Conservation (phyloP, 495 filamentous ascomycete genomes). For the Penicillium argentinense region DNA sequence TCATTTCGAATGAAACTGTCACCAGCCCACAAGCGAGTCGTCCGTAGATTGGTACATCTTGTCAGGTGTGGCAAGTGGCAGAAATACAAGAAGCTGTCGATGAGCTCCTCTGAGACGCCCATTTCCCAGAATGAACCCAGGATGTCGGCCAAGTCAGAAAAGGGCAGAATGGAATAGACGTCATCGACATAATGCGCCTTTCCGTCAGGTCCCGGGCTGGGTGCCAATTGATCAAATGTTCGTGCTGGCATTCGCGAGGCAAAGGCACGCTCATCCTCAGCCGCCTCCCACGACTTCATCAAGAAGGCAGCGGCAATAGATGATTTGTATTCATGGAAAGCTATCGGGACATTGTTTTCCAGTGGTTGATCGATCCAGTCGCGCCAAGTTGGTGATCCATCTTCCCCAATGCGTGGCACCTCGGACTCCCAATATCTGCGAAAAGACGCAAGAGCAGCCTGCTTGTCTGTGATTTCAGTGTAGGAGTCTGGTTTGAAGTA, state of each 20-base stretch:
- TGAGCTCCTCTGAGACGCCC: constrained; percentile 37
- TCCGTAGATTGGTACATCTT: constrained; percentile 15
- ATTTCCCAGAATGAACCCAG: constrained; percentile 53
- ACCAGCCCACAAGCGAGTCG: constrained; percentile 36
- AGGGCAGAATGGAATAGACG: constrained; percentile 74
- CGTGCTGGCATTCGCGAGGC: constrained; percentile 62
- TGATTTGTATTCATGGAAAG: neutral
- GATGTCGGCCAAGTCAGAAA: constrained; percentile 68
- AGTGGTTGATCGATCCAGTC: constrained; percentile 7
- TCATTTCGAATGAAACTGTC: constrained; percentile 51
- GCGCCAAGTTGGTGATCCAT: constrained; percentile 67
- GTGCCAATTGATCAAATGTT: constrained; percentile 57
- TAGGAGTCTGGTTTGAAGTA: constrained; percentile 53
- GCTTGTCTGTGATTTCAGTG: constrained; percentile 3
- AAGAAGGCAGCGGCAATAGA: constrained; percentile 9
- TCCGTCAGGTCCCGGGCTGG: neutral
- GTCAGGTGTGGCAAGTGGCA: constrained; percentile 60
- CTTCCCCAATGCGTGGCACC: constrained; percentile 75
- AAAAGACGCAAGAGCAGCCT: constrained; percentile 48
- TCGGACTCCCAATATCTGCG: constrained; percentile 86
- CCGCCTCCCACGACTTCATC: constrained; percentile 58
- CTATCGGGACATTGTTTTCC: neutral
- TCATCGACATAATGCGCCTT: constrained; percentile 56
- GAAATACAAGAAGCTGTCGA: constrained; percentile 71
- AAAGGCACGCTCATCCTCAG: constrained; percentile 53